Base-by-base conservation (phyloP, 352 stramenopile species). In the Phytophthora capsici region DNA sequence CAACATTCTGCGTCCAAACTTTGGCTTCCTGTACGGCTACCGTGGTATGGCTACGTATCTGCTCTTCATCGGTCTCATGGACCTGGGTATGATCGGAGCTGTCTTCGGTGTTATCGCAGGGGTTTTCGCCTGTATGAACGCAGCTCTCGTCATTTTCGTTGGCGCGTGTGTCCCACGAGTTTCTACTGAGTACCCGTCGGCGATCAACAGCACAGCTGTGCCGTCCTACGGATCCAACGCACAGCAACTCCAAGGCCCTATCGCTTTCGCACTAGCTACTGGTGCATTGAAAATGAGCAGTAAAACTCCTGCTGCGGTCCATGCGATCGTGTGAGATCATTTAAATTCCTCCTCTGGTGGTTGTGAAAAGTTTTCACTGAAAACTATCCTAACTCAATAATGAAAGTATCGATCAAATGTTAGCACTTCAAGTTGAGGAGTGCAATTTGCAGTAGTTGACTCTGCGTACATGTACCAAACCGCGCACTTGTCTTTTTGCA, bases 1-100 rank as follows among this genome's bases (percentile, higher is more conserved):
- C 45, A 69, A 65, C 34, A 64, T 77, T 36, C 65, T 89, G 30
- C 80, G 73, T 25, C 59, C 69, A 14, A 87, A 89, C 63, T 89
- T 87, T 49, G 80, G 78, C 23, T 89, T 89, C 58, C 58, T 89
- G 14, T 89, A 78, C 58, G 78, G 76, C 36, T 86, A 82, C 60
- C 66, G 73, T 13, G 80, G 80, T 1, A 79, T 84, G 56, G 66
- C 78, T 3, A 77, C 52, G 6, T 87, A 78, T 36, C 67, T 89
- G 22, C 54, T 89, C 44, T 86, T 89, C 63, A 72, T 89, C 40
- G 80, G 80, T 8, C 58, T 89, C 50, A 65, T 89, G n/a, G 78
- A 87, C 19, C 64, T 89, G 23, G 80, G 80, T 10, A 81, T 88
- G 73, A 73, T 77, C 6, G 71, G 77, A 20, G 62, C 67, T 5